Evolutionary conservation across 768 basidiomycete genomes (phyloP), one percentile per base, ranked within the genome.

Genomic region (Psilocybe sp.): DNA sequence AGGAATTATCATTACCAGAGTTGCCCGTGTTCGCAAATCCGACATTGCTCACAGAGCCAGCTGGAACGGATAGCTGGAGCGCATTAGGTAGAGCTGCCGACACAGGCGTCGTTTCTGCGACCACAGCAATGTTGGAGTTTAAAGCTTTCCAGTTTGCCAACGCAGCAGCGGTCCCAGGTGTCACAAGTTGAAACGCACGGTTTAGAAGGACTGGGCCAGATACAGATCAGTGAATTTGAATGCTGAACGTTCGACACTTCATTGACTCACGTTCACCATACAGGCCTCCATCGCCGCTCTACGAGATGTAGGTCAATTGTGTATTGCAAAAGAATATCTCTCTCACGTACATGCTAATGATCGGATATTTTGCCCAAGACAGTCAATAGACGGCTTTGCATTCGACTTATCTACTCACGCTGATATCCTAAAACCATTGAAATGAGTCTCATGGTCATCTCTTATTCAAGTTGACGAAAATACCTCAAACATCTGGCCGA

Each of bases 281-380:
- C n/a, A 87, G 61, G 1, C 84, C 84, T 32, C 84, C 84, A 52
- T 86, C 84, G 15, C 82, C 82, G 52, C 83, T 84, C 82, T 85
- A 46, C 16, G 35, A 16, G 13, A 44, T 14, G 5, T 34, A 3
- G 32, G 18, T 36, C 14, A 42, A 18, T 28, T 7, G 15, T 5
- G 16, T 28, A 20, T 36, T 13, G 23, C 8, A 34, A n/a, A 11
- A 34, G 7, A 33, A 47, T 19, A n/a, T 15, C 8, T 31, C 44
- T 35, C 20, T 19, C n/a, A 49, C 66, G 58, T 60, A 74, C 73
- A 54, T 71, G 68, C 71, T 75, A 56, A 23, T 50, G 37, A 11
- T 12, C 14, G 12, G 18, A 36, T 20, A 14, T 12, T 4, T 19
- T 40, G 7, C 10, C 15, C 20, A 37, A 46, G 15, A 32, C 19